Conservation (phyloP, 2,329 filamentous ascomycete species). For the Stachybotrys chartarum region DNA sequence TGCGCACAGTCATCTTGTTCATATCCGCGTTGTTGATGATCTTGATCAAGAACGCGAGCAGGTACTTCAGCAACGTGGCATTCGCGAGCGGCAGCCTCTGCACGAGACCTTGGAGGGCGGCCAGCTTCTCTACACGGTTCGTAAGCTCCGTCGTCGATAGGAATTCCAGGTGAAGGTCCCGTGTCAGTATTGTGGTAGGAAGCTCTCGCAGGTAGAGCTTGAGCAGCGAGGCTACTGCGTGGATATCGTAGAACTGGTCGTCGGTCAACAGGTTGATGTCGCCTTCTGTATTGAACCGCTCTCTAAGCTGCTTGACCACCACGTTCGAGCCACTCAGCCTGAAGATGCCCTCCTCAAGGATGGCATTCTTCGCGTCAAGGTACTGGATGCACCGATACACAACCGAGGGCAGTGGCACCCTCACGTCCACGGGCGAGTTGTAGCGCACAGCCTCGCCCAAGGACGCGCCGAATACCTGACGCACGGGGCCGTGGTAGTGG, state of each 20-base stretch:
- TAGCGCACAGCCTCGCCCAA: slow-evolving; percentile 80
- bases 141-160: slow-evolving; percentile 74
- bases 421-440: slow-evolving; percentile 65
- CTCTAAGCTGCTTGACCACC: slow-evolving; percentile 82
- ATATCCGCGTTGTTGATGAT: slow-evolving; percentile 84
- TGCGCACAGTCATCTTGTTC: slow-evolving; percentile 98
- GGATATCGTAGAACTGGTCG: slow-evolving; percentile 86
- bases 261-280: slow-evolving; percentile 83
- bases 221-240: slow-evolving; percentile 87
- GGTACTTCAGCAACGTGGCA: slow-evolving; percentile 70
- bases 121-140: slow-evolving; percentile 68
- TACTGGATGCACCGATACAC: slow-evolving; percentile 96
- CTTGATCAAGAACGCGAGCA: slow-evolving; percentile 82
- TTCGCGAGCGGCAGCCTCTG: slow-evolving; percentile 76
- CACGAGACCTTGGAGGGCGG: slow-evolving; percentile 69
- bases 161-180: slow-evolving; percentile 86
- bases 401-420: slow-evolving; percentile 77
- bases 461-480: slow-evolving; percentile 77
- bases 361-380: slow-evolving; percentile 72
- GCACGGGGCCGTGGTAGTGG: slow-evolving; percentile 45
- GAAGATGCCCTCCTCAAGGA: slow-evolving; percentile 90
- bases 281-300: slow-evolving; percentile 88
- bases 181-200: slow-evolving; percentile 82
- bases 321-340: slow-evolving; percentile 94
- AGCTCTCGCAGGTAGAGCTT: slow-evolving; percentile 93